Percentiles rank a stretch among this genome's conserved stretches.
These are phyloP conservation scores for Cutaneotrichosporon mucoides DNA, from an alignment of 1,284 basidiomycete species.

Conservation along the genomic window DNA sequence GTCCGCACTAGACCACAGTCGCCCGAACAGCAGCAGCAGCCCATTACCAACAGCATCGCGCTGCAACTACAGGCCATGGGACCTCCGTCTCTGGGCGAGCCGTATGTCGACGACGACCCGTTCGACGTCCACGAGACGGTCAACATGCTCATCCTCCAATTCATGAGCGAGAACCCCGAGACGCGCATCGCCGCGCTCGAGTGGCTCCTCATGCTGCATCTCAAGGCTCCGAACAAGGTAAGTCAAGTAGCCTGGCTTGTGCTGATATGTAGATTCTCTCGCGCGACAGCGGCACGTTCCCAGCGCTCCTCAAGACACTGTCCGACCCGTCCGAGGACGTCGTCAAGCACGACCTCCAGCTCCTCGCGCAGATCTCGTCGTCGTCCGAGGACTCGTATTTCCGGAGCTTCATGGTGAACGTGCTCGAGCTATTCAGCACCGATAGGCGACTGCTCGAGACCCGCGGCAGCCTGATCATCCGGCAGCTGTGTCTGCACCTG, in stretches of 20 bases:
- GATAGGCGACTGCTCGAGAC: conserved; percentile 86
- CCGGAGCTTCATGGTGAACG: conserved; percentile 89
- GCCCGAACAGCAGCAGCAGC: conserved; percentile 25
- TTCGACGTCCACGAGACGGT: conserved; percentile 93
- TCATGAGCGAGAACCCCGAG: conserved; percentile 93
- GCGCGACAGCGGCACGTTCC: conserved; percentile 95
- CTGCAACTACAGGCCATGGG: conserved; percentile 3
- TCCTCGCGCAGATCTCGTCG: conserved; percentile 89
- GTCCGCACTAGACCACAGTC: conserved; percentile 26
- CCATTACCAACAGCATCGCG: not conserved
- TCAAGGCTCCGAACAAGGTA: conserved; percentile 86
- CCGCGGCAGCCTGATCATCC: conserved; percentile 90
- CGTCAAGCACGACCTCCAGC: conserved; percentile 90
- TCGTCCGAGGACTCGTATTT: conserved; percentile 94
- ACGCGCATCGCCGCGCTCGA: conserved; percentile 92
- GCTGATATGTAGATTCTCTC: conserved; percentile 68
- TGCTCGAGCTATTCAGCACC: conserved; percentile 91
- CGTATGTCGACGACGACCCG: conserved; percentile 60
- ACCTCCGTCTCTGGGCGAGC: conserved; percentile 22
- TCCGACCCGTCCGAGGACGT: conserved; percentile 97
- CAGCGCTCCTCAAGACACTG: conserved; percentile 87
- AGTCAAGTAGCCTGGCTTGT: conserved; percentile 44
- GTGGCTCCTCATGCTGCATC: conserved; percentile 98
- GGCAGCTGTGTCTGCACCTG: conserved; percentile 88
- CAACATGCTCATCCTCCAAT: conserved; percentile 85